Percentiles rank a stretch among this genome's conserved stretches.
Evolutionary conservation across 2,329 filamentous ascomycete species (phyloP).

Genomic region (Tolypocladium album): DNA sequence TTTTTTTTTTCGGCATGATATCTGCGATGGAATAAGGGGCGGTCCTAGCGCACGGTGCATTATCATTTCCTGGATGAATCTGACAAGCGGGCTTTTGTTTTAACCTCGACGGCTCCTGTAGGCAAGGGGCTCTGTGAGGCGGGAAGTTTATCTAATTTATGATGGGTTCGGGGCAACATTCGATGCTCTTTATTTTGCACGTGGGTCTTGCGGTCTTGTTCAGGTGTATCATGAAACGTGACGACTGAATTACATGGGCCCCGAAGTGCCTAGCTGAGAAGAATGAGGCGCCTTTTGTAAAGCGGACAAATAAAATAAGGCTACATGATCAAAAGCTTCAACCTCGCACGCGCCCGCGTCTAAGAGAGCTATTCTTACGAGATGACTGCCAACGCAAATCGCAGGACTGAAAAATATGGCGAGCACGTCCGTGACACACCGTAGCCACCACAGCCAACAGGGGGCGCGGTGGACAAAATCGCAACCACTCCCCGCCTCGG

Average conservation of each 20-base stretch:
- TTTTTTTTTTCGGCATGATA: background rate
- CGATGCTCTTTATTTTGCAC: background rate
- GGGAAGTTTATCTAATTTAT: background rate
- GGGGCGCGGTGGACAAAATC: background rate
- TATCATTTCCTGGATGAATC: background rate
- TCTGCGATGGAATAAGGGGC: background rate
- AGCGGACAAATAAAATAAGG: constrained; percentile 20
- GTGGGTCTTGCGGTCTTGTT: background rate
- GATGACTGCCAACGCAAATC: constrained; percentile 1
- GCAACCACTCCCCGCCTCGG: background rate
- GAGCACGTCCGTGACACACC: background rate
- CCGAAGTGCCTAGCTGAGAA: constrained; percentile 26
- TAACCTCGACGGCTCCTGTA: background rate
- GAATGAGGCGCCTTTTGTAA: constrained; percentile 19
- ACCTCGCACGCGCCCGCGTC: constrained; percentile 2
- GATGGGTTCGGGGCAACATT: background rate
- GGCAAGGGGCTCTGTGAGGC: background rate
- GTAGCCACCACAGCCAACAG: background rate
- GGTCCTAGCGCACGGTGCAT: constrained; percentile 3
- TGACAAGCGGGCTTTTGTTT: background rate
- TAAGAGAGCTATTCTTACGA: constrained; percentile 1
- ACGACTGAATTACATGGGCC: constrained; percentile 36
- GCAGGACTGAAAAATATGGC: background rate
- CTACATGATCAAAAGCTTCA: constrained; percentile 20
- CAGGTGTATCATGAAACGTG: constrained; percentile 26